These are phyloP conservation scores for Acacia acuminata DNA, from an alignment of 306 rosid genomes.

Conservation along the genomic window DNA sequence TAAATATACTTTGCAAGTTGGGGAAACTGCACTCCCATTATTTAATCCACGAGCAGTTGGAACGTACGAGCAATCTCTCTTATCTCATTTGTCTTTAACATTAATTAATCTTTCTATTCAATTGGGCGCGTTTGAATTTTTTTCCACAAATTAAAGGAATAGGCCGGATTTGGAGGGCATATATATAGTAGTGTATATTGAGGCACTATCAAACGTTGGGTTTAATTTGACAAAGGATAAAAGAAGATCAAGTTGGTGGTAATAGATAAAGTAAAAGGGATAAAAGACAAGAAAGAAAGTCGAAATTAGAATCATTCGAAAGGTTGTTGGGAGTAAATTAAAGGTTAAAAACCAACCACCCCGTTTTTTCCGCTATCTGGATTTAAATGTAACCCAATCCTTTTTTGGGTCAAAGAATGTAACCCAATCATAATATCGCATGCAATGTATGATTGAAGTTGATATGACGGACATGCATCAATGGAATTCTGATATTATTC, in stretches of 20 bases:
- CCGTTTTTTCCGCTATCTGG: neutral
- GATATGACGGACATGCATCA: neutral
- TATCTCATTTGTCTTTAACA: neutral
- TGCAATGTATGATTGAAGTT: conserved; percentile 18
- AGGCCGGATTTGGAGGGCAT: neutral
- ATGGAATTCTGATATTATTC: neutral
- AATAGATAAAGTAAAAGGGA: neutral
- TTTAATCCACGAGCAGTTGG: neutral
- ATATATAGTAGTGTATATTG: too few relatives aligned
- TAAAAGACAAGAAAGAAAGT: conserved; percentile 25
- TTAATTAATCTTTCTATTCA: neutral
- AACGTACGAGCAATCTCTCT: neutral
- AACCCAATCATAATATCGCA: neutral
- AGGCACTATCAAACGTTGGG: neutral
- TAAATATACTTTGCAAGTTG: neutral
- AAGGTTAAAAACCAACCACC: conserved; percentile 4
- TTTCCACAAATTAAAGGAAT: neutral
- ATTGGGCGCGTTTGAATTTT: neutral
- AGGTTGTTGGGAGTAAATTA: conserved; percentile 3
- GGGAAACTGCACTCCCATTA: neutral
- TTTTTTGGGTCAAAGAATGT: too few relatives aligned
- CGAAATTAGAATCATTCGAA: conserved; percentile 15
- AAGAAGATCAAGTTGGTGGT: conserved; percentile 18
- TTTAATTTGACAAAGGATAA: neutral
- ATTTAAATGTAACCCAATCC: neutral